phyloP scores from a whole-genome alignment of 345 rosid species.

The Geranium brycei region DNA sequence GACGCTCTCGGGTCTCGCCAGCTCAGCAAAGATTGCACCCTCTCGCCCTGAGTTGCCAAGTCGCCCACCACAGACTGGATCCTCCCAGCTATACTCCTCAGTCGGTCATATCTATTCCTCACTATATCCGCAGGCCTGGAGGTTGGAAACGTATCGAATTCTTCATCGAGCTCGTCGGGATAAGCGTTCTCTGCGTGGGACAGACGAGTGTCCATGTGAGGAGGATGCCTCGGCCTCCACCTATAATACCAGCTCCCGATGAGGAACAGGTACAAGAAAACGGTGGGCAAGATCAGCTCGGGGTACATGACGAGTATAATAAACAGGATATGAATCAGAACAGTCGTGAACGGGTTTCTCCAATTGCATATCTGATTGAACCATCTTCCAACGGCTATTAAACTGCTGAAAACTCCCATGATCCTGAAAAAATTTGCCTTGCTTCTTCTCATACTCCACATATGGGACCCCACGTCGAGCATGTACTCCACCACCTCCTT shows the following conservation, averaged over 20 bases:
- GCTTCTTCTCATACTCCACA: slow-evolving; percentile 99
- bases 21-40: slow-evolving; percentile 75
- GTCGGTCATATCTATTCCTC: slow-evolving; percentile 73
- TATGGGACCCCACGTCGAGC: slow-evolving; percentile 90
- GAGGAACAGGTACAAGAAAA: slow-evolving; percentile 80
- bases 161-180: slow-evolving; percentile 87
- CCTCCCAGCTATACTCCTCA: slow-evolving; percentile 84
- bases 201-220: slow-evolving; percentile 92
- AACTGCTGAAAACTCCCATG: slow-evolving; percentile 59
- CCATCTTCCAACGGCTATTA: slow-evolving; percentile 86
- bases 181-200: slow-evolving; percentile 76
- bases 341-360: slow-evolving; percentile 80
- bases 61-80: slow-evolving; percentile 94
- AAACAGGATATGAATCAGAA: slow-evolving; percentile 74
- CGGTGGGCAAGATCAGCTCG: slow-evolving; percentile 75
- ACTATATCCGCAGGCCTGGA: slow-evolving; percentile 59
- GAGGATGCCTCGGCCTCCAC: slow-evolving; percentile 91
- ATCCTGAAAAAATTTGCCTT: slow-evolving; percentile 90
- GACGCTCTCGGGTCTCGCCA: slow-evolving; percentile 97
- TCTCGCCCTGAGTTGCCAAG: slow-evolving; percentile 89
- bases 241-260: slow-evolving; percentile 90
- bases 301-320: slow-evolving; percentile 78
- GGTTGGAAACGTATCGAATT: slow-evolving; percentile 79
- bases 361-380: slow-evolving; percentile 88
- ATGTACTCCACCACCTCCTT: slow-evolving; percentile 88